Evolutionary conservation across 352 stramenopile species (phyloP), one percentile per base, ranked within the genome.

Genomic region (Globisporangium spinosum): DNA sequence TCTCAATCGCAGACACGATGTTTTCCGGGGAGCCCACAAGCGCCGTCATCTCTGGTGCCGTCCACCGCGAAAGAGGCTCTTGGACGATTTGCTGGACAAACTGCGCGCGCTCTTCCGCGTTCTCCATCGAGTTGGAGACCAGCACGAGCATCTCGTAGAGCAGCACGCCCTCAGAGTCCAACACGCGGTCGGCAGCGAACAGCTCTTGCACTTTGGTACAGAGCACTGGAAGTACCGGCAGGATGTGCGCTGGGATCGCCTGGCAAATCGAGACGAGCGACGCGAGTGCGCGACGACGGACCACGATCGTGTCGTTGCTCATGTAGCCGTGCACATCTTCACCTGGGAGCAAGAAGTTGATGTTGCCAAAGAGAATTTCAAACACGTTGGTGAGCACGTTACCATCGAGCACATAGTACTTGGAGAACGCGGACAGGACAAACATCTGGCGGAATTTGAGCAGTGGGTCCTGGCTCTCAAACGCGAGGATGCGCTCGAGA

Each of bases 141-240:
- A 94, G 59, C 45, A 94, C 83, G 7, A 94, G 70, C 79, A 94
- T 92, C 51, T 94, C 86, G 45, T 94, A 94, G 9, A 94, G 71
- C 65, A 94, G 75, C 3, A 94, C 83, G 32, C 81, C 81, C 70
- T 94, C 86, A 0, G 82, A 86, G 22, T 94, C 86, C 15, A 89
- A 76, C n/a, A 94, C 86, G 22, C 74, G 75, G 74, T 90, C 84
- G 0, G 70, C 69, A 38, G 81, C 79, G 65, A 94, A 94, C n/a
- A 94, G 64, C 58, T 89, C 77, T 43, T 90, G 77, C 0, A 84
- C 84, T 65, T 92, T 88, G 0, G 78, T 71, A 66, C 81, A 91
- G 47, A 94, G 58, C 17, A 90, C 82, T 0, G 83, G 83, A 0
- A 94, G 70, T n/a, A 91, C 85, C 0, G 86, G 86, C 22, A 94